These are phyloP conservation scores for Eutrema yunnanense DNA, from an alignment of 345 rosid genomes.

Conservation along the genomic window DNA sequence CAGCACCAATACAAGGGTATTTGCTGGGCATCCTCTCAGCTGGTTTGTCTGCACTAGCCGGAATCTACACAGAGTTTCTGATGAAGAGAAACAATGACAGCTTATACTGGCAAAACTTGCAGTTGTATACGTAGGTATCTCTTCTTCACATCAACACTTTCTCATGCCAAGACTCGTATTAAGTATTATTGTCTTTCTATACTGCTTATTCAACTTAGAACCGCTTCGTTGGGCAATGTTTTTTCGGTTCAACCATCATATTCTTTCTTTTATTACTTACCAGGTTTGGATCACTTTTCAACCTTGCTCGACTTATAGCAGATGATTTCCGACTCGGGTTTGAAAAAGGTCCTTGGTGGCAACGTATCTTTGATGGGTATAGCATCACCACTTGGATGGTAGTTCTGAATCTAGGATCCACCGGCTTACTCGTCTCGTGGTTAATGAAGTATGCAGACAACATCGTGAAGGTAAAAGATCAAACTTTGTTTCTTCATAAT, in stretches of 20 bases:
- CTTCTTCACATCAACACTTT: slow-evolving; percentile 25
- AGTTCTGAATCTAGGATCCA: slow-evolving; percentile 73
- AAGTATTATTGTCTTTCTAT: neutral
- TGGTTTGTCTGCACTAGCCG: slow-evolving; percentile 86
- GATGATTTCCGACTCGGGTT: slow-evolving; percentile 90
- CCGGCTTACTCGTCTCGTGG: slow-evolving; percentile 86
- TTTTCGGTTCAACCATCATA: neutral
- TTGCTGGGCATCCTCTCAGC: slow-evolving; percentile 82
- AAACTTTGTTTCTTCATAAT: neutral
- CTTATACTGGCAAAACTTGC: slow-evolving; percentile 93
- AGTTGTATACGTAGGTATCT: slow-evolving; percentile 86
- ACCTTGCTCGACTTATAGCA: slow-evolving; percentile 62
- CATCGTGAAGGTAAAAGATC: slow-evolving; percentile 67
- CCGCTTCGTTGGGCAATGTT: neutral
- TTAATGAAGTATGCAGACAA: slow-evolving; percentile 92
- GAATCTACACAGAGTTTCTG: slow-evolving; percentile 91
- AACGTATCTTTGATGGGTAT: slow-evolving; percentile 73
- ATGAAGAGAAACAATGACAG: slow-evolving; percentile 95
- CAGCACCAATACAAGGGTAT: slow-evolving; percentile 90
- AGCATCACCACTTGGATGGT: slow-evolving; percentile 77
- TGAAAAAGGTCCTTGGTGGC: slow-evolving; percentile 96
- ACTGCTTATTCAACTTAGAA: neutral
- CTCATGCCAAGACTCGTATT: neutral
- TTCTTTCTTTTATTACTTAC: neutral
- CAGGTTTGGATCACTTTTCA: slow-evolving; percentile 87